A percentile compares a stretch with the other conserved stretches of the same genome.
Conservation (phyloP, 495 filamentous ascomycete genomes). For the Pseudevernia furfuracea region DNA sequence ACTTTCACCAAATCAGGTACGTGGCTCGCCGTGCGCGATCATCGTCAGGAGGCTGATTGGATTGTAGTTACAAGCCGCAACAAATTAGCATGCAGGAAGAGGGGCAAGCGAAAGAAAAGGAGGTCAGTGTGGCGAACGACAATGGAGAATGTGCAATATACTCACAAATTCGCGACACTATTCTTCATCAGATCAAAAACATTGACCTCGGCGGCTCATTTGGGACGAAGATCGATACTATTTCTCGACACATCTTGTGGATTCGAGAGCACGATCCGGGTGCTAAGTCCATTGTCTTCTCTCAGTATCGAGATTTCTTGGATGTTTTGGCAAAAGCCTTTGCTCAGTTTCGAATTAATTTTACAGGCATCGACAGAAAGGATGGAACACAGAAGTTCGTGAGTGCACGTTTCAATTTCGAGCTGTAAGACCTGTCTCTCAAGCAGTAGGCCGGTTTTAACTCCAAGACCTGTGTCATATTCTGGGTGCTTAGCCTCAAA, state of each 20-base stretch:
- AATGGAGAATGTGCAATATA: constrained; percentile 56
- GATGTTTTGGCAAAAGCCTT: constrained; percentile 63
- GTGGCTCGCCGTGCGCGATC: neutral
- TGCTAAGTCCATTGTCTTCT: constrained; percentile 84
- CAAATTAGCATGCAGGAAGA: constrained; percentile 65
- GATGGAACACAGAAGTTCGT: constrained; percentile 65
- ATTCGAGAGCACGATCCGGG: constrained; percentile 76
- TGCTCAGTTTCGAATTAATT: constrained; percentile 58
- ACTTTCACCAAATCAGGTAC: constrained; percentile 70
- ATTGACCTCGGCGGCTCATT: constrained; percentile 70
- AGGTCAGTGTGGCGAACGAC: neutral
- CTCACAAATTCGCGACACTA: constrained; percentile 58
- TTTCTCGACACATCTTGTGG: constrained; percentile 78
- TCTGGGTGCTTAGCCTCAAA: too few species aligned
- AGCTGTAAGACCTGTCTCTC: too few species aligned
- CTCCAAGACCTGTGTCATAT: too few species aligned
- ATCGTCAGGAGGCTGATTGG: neutral
- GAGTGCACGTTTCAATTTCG: too few species aligned
- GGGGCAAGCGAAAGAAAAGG: constrained; percentile 23
- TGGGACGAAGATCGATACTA: constrained; percentile 80
- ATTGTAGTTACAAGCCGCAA: constrained; percentile 55
- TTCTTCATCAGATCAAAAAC: constrained; percentile 71
- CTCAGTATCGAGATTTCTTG: constrained; percentile 79
- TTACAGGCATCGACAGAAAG: constrained; percentile 53
- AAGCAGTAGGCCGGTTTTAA: too few species aligned